Evolutionary conservation across 352 stramenopile genomes (phyloP).

Genomic region (Poterioochromonas sp.): DNA sequence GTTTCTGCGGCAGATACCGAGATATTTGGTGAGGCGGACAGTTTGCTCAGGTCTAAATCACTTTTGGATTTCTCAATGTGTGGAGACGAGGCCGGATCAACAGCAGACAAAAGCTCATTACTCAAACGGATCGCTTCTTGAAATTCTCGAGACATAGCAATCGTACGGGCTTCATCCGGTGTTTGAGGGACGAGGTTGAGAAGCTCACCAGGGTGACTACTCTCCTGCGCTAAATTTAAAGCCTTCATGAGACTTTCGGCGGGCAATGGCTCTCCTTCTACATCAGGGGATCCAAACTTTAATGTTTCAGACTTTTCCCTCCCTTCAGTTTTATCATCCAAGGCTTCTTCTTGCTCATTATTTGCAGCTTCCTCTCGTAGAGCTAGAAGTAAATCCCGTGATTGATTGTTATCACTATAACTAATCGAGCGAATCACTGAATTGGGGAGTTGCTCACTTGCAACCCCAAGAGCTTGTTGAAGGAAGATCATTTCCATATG

Average conservation of each 20-base stretch:
- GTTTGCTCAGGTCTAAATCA: too few species aligned
- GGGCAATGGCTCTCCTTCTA: neutral
- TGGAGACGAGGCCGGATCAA: neutral
- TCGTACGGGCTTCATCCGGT: neutral
- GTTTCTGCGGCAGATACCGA: neutral
- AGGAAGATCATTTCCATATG: slow-evolving; percentile 31
- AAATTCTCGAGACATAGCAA: neutral
- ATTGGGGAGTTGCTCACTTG: neutral
- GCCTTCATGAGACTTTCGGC: neutral
- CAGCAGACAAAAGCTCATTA: slow-evolving; percentile 6
- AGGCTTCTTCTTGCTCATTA: slow-evolving; percentile 1
- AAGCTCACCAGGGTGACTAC: too few species aligned
- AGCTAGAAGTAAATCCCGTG: neutral
- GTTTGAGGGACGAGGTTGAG: neutral
- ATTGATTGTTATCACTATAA: neutral
- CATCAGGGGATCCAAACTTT: neutral
- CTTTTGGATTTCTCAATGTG: too few species aligned
- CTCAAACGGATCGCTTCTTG: slow-evolving; percentile 8
- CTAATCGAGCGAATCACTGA: slow-evolving; percentile 16
- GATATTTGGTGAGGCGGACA: too few species aligned
- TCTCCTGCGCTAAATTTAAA: neutral
- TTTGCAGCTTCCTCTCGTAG: neutral
- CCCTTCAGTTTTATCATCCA: slow-evolving; percentile 3
- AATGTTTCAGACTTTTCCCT: neutral
- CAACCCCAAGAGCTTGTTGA: slow-evolving; percentile 11